Evolutionary conservation across 306 rosid genomes (phyloP), one percentile per base, ranked within the genome.

Genomic region (Mucuna pruriens): DNA sequence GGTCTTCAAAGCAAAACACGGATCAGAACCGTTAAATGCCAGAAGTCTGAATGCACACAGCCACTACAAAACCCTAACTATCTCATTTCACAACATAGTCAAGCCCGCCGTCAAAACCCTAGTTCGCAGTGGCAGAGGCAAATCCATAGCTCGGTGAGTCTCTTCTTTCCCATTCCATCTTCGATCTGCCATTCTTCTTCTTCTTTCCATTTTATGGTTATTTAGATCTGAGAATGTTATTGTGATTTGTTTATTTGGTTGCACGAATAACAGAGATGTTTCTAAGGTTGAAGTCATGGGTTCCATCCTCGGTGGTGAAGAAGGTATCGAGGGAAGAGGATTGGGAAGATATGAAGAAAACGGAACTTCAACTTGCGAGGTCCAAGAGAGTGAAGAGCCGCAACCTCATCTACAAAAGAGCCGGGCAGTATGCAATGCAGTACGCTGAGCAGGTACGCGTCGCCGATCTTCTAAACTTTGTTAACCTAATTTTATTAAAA

Each of bases 341-440:
- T 31, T 95, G 97, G 98, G 95, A n/a, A n/a, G n/a, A n/a, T n/a
- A n/a, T n/a, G n/a, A 91, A 92, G 61, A 89, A 87, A 74, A 86
- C 87, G 20, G 88, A 76, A 11, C 45, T 78, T 7, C 94, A 85
- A 38, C 88, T 87, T 48, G 86, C 89, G 1, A 93, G 88, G 81
- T 89, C 90, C 79, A 93, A 91, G 90, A 91, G 80, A 7, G 86
- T 85, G 0, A 92, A 84, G 83, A 95, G 82, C 61, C 85, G 99
- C 6, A 91, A 88, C 76, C 82, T 93, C 26, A 93, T 93, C 34
- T 88, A 10, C 76, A 91, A 78, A 68, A 90, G 97, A 66, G 90
- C 99, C 9, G 88, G 91, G 81, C 90, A 85, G 79, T 93, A 91
- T 70, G 45, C 93, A 0, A 63, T 86, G 65, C 94, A 90, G 78